Percentiles rank a stretch among this genome's conserved stretches.
Conservation (phyloP, 805 yeast genomes). For the Metschnikowia orientalis region DNA sequence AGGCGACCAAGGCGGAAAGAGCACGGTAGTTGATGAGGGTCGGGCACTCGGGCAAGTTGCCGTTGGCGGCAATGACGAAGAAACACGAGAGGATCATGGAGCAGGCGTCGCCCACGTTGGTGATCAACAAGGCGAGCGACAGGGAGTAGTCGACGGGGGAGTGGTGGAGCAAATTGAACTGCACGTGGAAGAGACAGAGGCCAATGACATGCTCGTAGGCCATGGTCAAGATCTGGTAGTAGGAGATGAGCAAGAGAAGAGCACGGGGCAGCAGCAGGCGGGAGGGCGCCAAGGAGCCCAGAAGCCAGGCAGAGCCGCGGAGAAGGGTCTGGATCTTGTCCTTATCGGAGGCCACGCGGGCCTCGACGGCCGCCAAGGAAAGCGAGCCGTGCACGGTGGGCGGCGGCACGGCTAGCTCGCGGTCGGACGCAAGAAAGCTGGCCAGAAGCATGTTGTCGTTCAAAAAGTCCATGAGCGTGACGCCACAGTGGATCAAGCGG, state of each 20-base stretch:
- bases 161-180: conserved; percentile 2
- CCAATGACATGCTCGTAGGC: conserved; percentile 40
- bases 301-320: background rate
- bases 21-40: conserved; percentile 53
- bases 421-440: conserved; percentile 1
- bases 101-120: conserved; percentile 41
- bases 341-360: conserved; percentile 1
- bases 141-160: conserved; percentile 1
- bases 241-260: conserved; percentile 29
- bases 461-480: conserved; percentile 43
- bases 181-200: conserved; percentile 3
- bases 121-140: conserved; percentile 14
- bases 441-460: conserved; percentile 11
- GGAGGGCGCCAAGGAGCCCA: too few relatives aligned
- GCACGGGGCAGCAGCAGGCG: too few relatives aligned
- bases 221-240: conserved; percentile 48
- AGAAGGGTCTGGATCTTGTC: background rate
- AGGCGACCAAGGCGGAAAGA: conserved; percentile 46
- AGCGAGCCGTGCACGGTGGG: background rate
- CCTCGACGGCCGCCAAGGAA: background rate
- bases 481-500: conserved; percentile 44
- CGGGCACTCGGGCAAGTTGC: conserved; percentile 40
- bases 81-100: conserved; percentile 46
- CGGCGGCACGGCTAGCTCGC: conserved; percentile 2
- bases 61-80: conserved; percentile 29